Evolutionary conservation across 192 early-diverging fungal genomes (phyloP).

Genomic region (Coemansia reversa): DNA sequence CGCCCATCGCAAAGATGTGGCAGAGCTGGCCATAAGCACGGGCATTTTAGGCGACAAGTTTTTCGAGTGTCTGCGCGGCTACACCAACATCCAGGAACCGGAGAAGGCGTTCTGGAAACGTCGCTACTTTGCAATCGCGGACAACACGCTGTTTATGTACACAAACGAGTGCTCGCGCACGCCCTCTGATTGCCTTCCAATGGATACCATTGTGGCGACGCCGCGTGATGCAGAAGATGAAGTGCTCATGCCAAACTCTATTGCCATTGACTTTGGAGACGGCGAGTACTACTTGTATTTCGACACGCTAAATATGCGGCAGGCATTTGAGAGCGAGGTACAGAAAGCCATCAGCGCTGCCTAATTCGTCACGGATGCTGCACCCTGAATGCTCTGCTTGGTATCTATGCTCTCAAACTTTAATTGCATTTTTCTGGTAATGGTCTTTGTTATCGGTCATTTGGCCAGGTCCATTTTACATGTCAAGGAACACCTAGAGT

Average conservation of each 20-base stretch:
- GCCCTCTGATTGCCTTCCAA: constrained; percentile 31
- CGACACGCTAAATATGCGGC: constrained; percentile 27
- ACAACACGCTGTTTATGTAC: constrained; percentile 44
- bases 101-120: constrained; percentile 48
- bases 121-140: constrained; percentile 44
- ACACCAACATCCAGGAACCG: constrained; percentile 49
- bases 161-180: constrained; percentile 49
- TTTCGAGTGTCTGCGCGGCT: constrained; percentile 41
- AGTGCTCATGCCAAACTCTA: constrained; percentile 41
- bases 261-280: constrained; percentile 37
- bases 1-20: constrained; percentile 30
- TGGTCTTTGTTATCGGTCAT: neutral
- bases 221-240: constrained; percentile 43
- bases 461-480: constrained; percentile 1
- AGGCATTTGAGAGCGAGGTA: constrained; percentile 35
- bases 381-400: neutral
- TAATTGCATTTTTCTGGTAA: neutral
- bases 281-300: constrained; percentile 51
- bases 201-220: constrained; percentile 16
- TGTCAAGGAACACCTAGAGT: neutral
- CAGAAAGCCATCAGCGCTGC: constrained; percentile 14
- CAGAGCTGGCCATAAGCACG: constrained; percentile 28
- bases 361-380: neutral
- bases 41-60: constrained; percentile 41
- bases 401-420: neutral